A percentile compares a stretch with the other conserved stretches of the same genome.
phyloP scores from a whole-genome alignment of 306 rosid genomes.

The Dryas alaskensis region DNA sequence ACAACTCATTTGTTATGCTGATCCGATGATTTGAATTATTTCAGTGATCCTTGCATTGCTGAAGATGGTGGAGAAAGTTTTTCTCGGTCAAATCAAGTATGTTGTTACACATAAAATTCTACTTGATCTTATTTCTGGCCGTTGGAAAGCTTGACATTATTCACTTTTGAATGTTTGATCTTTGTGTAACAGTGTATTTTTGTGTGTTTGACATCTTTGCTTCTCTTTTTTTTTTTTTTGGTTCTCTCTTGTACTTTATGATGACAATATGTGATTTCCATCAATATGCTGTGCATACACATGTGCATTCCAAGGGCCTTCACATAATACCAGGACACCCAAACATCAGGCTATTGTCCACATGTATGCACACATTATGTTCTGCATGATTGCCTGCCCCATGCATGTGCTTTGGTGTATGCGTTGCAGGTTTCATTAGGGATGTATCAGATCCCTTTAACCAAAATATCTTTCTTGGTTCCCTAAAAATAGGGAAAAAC shows the following conservation, averaged over 20 bases:
- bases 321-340: background rate
- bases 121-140: constrained; percentile 2
- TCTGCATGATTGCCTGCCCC: background rate
- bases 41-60: constrained; percentile 39
- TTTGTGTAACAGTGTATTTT: background rate
- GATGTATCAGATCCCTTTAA: background rate
- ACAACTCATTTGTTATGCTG: constrained; percentile 1
- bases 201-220: constrained; percentile 11
- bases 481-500: background rate
- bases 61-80: constrained; percentile 34
- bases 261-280: background rate
- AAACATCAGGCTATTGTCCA: background rate
- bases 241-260: background rate
- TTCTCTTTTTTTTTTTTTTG: background rate
- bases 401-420: background rate
- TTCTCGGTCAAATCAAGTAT: constrained; percentile 46
- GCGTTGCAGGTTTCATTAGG: background rate
- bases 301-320: background rate
- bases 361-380: background rate
- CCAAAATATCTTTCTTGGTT: background rate
- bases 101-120: constrained; percentile 27
- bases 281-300: background rate
- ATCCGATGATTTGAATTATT: constrained; percentile 31
- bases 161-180: background rate
- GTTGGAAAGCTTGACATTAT: constrained; percentile 15